These are phyloP conservation scores for Populus tremula DNA, from an alignment of 345 rosid species.

Conservation along the genomic window DNA sequence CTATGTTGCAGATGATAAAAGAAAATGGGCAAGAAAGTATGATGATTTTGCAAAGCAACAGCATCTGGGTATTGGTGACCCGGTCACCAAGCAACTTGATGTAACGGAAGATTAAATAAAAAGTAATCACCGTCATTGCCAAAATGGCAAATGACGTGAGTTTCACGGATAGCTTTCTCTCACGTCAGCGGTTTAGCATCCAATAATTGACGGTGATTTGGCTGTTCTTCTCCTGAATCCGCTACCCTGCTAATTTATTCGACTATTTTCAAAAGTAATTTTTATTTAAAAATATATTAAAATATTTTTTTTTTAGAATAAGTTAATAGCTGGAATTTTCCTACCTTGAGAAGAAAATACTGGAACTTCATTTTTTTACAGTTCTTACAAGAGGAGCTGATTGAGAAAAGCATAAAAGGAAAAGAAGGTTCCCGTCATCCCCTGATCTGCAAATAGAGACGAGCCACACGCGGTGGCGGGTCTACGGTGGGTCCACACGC, in stretches of 20 bases:
- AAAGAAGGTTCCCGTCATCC: neutral
- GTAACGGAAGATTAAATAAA: neutral
- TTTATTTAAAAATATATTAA: no score
- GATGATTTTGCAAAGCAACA: neutral
- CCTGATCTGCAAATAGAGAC: neutral
- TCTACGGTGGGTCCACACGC: neutral
- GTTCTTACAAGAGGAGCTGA: no score
- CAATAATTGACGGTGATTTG: slow-evolving; percentile 10
- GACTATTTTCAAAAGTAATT: neutral
- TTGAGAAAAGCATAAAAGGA: neutral
- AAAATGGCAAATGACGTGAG: slow-evolving; percentile 11
- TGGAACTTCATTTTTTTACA: neutral
- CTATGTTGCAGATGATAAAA: no score
- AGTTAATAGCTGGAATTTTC: neutral
- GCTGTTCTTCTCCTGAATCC: neutral
- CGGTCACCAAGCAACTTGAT: slow-evolving; percentile 1
- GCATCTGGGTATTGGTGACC: slow-evolving; percentile 10
- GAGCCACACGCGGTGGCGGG: no score
- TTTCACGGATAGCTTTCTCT: neutral
- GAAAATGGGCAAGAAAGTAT: neutral
- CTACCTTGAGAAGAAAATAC: neutral
- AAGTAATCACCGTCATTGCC: neutral
- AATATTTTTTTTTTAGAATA: no score
- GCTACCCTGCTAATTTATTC: neutral
- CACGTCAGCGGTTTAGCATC: neutral